Evolutionary conservation across 2,329 filamentous ascomycete genomes (phyloP), one percentile per base, ranked within the genome.

Genomic region (Dactylellina parvicollis): DNA sequence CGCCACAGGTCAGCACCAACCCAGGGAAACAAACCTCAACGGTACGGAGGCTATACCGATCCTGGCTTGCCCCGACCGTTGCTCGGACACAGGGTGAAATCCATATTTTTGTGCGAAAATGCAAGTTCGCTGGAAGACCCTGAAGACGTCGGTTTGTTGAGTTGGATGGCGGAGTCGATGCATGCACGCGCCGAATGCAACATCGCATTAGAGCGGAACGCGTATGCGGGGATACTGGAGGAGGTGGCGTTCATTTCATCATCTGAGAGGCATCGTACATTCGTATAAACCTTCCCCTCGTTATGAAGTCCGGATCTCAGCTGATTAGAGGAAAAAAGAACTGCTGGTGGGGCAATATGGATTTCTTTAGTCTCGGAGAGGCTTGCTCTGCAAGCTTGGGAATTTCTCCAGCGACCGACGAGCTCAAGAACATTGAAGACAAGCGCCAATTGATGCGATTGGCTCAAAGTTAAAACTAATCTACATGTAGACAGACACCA

Each of bases 21-120:
- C 60, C 60, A 64, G 55, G 47, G 47, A 38, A 55, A 20, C 12
- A 64, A 14, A 24, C 36, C n/a, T 40, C 36, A 20, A 32, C 20
- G 28, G 12, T 9, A 24, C 47, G n/a, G 22, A 32, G 28, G 34
- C 34, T 14, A 26, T 18, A 9, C 28, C 28, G 44, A 22, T n/a
- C 20, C 34, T 38, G 16, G 34, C 22, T 47, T 9, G 12, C 10
- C n/a, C 10, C 3, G 8, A 4, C 40, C 9, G 9, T 46, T 18
- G 16, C 9, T 8, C 7, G n/a, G 36, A 40, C 10, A 40, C 40
- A 32, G 8, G 18, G 40, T 10, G 4, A 55, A 26, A 8, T 55
- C 4, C 16, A 14, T n/a, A 7, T 28, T 7, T 12, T 50, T 30
- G 46, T 50, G n/a, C n/a, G 46, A 30, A n/a, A 20, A 24, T 28